Evolutionary conservation across 768 basidiomycete genomes (phyloP).

Genomic region (Daedaleopsis sinensis): DNA sequence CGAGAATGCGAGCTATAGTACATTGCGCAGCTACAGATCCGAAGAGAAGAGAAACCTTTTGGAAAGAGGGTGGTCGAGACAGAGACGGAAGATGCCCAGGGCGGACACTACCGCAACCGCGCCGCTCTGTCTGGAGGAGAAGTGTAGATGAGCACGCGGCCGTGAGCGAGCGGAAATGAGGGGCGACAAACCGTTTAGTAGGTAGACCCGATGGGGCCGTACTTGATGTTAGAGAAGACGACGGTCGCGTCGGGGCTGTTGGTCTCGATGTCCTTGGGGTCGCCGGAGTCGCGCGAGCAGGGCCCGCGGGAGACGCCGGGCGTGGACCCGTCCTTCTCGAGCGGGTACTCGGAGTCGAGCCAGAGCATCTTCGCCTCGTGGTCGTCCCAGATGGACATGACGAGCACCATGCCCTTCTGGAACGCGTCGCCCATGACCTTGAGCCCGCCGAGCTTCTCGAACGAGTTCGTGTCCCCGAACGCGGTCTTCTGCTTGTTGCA

Average conservation of each 20-base stretch:
- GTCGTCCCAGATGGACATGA: conserved; percentile 56
- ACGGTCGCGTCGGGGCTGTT: conserved; percentile 43
- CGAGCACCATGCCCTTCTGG: conserved; percentile 47
- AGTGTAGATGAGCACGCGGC: neutral
- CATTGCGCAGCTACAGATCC: neutral
- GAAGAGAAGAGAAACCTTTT: neutral
- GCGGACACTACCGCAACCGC: neutral
- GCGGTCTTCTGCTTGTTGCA: conserved; percentile 48
- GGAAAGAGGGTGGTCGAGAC: neutral
- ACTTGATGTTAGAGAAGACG: conserved; percentile 56
- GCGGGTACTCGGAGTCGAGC: conserved; percentile 29
- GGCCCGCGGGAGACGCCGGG: conserved; percentile 53
- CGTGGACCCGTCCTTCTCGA: conserved; percentile 22
- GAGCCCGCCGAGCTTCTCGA: conserved; percentile 45
- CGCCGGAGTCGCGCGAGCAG: conserved; percentile 50
- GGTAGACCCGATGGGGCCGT: conserved; percentile 32
- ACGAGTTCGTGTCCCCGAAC: conserved; percentile 47
- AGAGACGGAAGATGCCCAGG: neutral
- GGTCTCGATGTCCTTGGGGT: conserved; percentile 45
- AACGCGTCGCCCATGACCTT: conserved; percentile 36
- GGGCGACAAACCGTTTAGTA: conserved; percentile 5
- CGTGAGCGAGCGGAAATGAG: conserved; percentile 5
- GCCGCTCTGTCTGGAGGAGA: neutral
- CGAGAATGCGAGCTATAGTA: neutral
- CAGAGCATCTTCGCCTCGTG: conserved; percentile 41